Conservation (phyloP, 495 filamentous ascomycete genomes). For the Lentithecium fluviatile region DNA sequence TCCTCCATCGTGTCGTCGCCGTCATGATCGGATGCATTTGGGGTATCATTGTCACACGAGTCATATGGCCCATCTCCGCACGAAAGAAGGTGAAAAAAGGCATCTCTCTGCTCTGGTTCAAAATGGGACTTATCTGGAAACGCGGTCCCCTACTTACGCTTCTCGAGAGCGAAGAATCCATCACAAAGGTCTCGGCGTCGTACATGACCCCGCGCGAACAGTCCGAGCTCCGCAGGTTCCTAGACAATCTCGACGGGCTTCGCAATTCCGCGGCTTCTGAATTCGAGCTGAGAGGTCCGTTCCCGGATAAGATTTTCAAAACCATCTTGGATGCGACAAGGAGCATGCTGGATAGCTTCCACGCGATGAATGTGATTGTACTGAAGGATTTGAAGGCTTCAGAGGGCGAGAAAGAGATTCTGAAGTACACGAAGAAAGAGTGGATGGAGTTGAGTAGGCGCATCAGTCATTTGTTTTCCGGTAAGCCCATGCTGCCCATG, state of each 20-base stretch:
- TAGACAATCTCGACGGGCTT: slow-evolving; percentile 67
- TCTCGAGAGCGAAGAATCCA: slow-evolving; percentile 46
- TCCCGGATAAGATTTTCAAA: slow-evolving; percentile 66
- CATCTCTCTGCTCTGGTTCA: slow-evolving; percentile 79
- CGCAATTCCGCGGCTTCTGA: slow-evolving; percentile 73
- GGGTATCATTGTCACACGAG: slow-evolving; percentile 84
- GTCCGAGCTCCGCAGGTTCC: slow-evolving; percentile 61
- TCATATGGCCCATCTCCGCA: slow-evolving; percentile 92
- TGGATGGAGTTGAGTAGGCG: slow-evolving; percentile 73
- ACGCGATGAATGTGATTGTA: slow-evolving; percentile 92
- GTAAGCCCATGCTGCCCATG: slow-evolving; percentile 43
- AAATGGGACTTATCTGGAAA: slow-evolving; percentile 95
- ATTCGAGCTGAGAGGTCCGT: slow-evolving; percentile 80
- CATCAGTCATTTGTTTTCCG: slow-evolving; percentile 89
- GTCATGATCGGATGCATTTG: slow-evolving; percentile 86
- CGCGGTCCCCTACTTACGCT: slow-evolving; percentile 83
- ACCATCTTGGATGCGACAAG: slow-evolving; percentile 75
- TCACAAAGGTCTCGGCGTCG: slow-evolving; percentile 32
- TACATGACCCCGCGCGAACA: slow-evolving; percentile 87
- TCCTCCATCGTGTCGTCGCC: slow-evolving; percentile 83
- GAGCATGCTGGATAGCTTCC: slow-evolving; percentile 84
- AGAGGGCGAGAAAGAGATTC: slow-evolving; percentile 73
- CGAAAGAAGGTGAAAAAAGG: slow-evolving; percentile 82
- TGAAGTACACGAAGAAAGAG: slow-evolving; percentile 78
- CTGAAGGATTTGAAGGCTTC: slow-evolving; percentile 73